Base-by-base conservation (phyloP, 2,329 filamentous ascomycete species). In the Colletotrichum sp. region DNA sequence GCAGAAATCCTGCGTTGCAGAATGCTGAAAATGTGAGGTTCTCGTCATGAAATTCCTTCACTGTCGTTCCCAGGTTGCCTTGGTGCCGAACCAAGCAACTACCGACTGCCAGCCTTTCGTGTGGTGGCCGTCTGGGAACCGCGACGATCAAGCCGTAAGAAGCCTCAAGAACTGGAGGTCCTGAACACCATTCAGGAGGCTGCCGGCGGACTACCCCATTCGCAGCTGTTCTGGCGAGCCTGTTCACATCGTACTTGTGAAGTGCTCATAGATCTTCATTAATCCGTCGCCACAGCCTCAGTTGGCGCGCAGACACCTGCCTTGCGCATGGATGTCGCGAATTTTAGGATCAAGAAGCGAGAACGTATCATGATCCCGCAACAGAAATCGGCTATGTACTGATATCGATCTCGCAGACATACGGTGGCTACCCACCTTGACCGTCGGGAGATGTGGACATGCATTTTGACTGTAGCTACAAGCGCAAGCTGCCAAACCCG, bases 1-100 rank as follows among this genome's bases (percentile, higher is more conserved):
- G 66, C 64, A 75, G 26, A 52, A 76, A 76, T 55, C 60, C 65
- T 76, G 65, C 70, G 66, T 61, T 66, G 65, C 66, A 66, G 70
- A 70, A 65, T 28, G 55, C 69, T 60, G 71, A 24, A 48, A 24
- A 48, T 13, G 60, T 58, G 73, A 74, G 56, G 18, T 32, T 76
- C 73, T 32, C 8, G 24, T 13, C 65, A 71, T n/a, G 8, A 13
- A 58, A 21, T 28, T 36, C 66, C 21, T 26, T 26, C 55, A 16
- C 28, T 16, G 24, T 30, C 55, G 26, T 58, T 12, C 55, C 24
- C 21, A 21, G 6, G 43, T 48, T 38, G 21, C 55, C 55, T 48
- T n/a, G 6, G 43, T 21, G 43, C 43, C n/a, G 43, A 48, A 21
- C 18, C 10, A 43, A n/a, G 38, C 9, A 43, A 21, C 10, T 21